These are phyloP conservation scores for Eustoma russellianum DNA, from an alignment of 257 asterid species.

Conservation along the genomic window DNA sequence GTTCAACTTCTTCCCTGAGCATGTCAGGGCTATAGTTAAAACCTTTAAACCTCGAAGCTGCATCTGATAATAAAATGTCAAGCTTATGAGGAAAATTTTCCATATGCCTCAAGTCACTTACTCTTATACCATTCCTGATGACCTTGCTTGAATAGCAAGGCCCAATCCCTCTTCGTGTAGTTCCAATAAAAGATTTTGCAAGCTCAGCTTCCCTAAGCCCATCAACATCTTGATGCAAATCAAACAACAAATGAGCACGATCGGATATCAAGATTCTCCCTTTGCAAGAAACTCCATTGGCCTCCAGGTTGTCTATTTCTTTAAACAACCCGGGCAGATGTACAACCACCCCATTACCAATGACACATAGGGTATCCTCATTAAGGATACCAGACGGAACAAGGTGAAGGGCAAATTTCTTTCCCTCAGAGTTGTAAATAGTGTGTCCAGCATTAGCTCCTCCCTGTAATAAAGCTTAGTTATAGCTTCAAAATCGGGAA, in stretches of 20 bases:
- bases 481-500: not conserved
- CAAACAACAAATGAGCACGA: conserved; percentile 87
- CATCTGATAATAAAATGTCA: conserved; percentile 72
- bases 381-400: conserved; percentile 92
- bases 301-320: conserved; percentile 80
- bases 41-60: conserved; percentile 70
- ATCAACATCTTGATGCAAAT: conserved; percentile 80
- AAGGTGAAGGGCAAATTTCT: conserved; percentile 89
- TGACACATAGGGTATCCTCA: conserved; percentile 28
- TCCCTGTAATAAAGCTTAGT: conserved; percentile 35
- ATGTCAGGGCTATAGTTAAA: conserved; percentile 69
- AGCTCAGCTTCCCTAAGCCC: conserved; percentile 90
- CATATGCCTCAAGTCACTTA: conserved; percentile 91
- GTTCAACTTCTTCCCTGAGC: conserved; percentile 82
- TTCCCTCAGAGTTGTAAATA: conserved; percentile 86
- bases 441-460: conserved; percentile 99
- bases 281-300: conserved; percentile 69
- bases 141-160: conserved; percentile 96
- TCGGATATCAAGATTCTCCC: conserved; percentile 90
- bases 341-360: conserved; percentile 93
- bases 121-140: conserved; percentile 85
- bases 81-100: conserved; percentile 89
- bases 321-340: conserved; percentile 80
- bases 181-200: conserved; percentile 84
- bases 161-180: conserved; percentile 97